phyloP scores from a whole-genome alignment of 2,329 filamentous ascomycete genomes.

The Venturia carpophila region DNA sequence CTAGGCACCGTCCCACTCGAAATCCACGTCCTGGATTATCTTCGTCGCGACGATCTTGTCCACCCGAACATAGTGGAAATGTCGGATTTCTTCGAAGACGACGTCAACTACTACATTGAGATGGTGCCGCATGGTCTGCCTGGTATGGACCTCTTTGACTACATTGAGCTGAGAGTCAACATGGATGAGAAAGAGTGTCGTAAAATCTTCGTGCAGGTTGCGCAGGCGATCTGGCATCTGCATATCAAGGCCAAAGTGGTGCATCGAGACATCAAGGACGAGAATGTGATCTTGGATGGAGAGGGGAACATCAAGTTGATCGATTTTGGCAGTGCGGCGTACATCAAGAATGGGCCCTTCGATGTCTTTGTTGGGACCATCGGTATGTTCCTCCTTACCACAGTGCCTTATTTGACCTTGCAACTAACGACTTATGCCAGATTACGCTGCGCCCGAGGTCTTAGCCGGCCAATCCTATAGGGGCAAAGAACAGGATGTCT shows the following conservation, averaged over 20 bases:
- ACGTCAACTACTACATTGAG: slow-evolving; percentile 95
- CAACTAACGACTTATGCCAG: slow-evolving; percentile 39
- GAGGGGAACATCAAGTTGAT: slow-evolving; percentile 95
- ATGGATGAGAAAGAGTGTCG: slow-evolving; percentile 94
- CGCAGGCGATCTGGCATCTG: slow-evolving; percentile 79
- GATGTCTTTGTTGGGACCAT: slow-evolving; percentile 99
- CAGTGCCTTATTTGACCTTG: not conserved
- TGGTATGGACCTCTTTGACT: slow-evolving; percentile 98
- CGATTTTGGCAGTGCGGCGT: slow-evolving; percentile 95
- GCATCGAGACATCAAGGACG: slow-evolving; percentile 97
- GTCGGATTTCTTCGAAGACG: slow-evolving; percentile 66
- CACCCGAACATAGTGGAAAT: slow-evolving; percentile 62
- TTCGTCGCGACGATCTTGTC: slow-evolving; percentile 61
- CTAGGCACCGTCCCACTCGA: slow-evolving; percentile 92
- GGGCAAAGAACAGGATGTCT: slow-evolving; percentile 96
- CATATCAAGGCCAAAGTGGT: slow-evolving; percentile 88
- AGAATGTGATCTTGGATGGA: slow-evolving; percentile 93
- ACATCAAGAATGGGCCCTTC: slow-evolving; percentile 97
- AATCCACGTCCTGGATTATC: slow-evolving; percentile 92
- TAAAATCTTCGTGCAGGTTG: slow-evolving; percentile 92
- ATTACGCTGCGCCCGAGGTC: slow-evolving; percentile 98
- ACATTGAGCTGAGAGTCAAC: slow-evolving; percentile 90
- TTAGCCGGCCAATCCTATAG: slow-evolving; percentile 84
- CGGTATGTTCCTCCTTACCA: slow-evolving; percentile 50
- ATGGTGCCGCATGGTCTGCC: slow-evolving; percentile 93